Conservation (phyloP, 169 alveolate species). For the Plasmodium berghei region DNA sequence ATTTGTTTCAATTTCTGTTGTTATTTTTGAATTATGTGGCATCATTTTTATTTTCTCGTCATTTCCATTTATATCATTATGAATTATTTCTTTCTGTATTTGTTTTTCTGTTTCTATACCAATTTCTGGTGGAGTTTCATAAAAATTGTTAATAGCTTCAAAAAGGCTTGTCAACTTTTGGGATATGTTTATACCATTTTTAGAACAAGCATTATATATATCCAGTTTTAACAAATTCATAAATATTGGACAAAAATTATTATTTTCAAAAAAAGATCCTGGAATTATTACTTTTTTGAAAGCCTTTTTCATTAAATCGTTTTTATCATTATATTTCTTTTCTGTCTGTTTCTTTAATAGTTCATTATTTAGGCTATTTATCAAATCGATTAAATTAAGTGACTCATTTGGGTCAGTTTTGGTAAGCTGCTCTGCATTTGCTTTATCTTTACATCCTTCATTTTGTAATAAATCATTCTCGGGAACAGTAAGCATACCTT, state of each 20-base stretch:
- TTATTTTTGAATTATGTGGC: background rate
- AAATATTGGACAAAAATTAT: conserved; percentile 74
- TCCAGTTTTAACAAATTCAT: conserved; percentile 56
- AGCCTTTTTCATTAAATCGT: conserved; percentile 26
- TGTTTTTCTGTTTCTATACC: background rate
- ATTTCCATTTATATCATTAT: background rate
- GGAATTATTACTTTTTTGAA: conserved; percentile 72
- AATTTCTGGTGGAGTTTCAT: conserved; percentile 3
- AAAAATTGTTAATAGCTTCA: conserved; percentile 12
- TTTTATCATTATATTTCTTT: conserved; percentile 3
- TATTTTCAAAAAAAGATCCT: conserved; percentile 72
- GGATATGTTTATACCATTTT: conserved; percentile 9
- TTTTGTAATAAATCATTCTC: background rate
- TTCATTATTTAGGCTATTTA: conserved; percentile 13
- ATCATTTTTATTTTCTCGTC: background rate
- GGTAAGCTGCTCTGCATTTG: background rate
- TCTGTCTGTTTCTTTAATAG: conserved; percentile 13
- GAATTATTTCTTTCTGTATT: background rate
- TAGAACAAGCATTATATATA: conserved; percentile 48
- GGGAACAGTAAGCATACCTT: no score
- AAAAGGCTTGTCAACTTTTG: conserved; percentile 32
- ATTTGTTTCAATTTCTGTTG: background rate
- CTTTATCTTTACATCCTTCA: conserved; percentile 4
- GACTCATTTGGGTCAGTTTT: background rate
- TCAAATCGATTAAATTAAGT: background rate